Evolutionary conservation across 2,329 filamentous ascomycete genomes (phyloP).

Genomic region (Penicillium sp.): DNA sequence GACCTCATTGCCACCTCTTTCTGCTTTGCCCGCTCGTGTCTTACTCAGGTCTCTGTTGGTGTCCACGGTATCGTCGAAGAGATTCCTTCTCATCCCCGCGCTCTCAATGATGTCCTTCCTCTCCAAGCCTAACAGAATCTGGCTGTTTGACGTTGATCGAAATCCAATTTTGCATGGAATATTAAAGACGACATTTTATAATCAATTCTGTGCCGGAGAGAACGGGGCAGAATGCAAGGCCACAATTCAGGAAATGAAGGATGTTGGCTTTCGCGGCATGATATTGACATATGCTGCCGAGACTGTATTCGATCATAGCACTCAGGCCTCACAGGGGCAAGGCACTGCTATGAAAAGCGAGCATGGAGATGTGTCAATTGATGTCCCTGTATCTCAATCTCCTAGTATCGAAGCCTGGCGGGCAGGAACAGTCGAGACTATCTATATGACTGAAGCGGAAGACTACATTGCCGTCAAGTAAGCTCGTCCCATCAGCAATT

Average conservation of each 20-base stretch:
- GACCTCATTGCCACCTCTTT: conserved; percentile 21
- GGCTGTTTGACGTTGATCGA: conserved; percentile 67
- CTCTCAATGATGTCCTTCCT: conserved; percentile 67
- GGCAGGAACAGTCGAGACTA: conserved; percentile 70
- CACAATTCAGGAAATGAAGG: conserved; percentile 65
- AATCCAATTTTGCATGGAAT: conserved; percentile 70
- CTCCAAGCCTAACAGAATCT: conserved; percentile 53
- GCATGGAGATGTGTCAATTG: conserved; percentile 4
- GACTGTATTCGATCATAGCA: conserved; percentile 59
- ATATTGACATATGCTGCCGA: conserved; percentile 83
- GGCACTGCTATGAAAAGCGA: conserved; percentile 17
- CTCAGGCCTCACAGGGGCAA: conserved; percentile 22
- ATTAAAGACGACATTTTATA: conserved; percentile 68
- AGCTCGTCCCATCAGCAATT: neutral
- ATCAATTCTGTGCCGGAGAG: conserved; percentile 87
- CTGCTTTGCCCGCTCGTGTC: conserved; percentile 34
- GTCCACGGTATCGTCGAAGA: conserved; percentile 50
- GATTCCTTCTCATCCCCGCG: conserved; percentile 65
- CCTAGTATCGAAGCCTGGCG: conserved; percentile 59
- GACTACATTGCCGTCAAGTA: conserved; percentile 67
- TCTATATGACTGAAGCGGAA: conserved; percentile 49
- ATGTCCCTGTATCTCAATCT: conserved; percentile 17
- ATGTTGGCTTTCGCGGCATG: conserved; percentile 76
- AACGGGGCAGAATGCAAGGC: conserved; percentile 63
- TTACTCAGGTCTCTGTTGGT: conserved; percentile 47